Base-by-base conservation (phyloP, 73 alveolate species). In the Paramecium biaurelia region DNA sequence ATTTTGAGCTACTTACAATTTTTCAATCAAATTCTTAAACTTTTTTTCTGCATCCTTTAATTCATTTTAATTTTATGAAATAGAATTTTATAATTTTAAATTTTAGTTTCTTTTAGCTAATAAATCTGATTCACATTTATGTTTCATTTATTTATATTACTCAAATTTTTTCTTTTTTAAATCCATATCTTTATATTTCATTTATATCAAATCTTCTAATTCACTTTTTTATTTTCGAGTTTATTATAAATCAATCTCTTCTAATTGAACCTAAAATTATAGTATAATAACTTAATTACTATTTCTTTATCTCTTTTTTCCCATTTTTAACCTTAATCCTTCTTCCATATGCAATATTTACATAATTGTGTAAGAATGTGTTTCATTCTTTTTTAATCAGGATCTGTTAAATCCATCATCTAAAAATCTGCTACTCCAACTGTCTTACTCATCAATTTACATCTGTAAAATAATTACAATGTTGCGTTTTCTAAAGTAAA, bases 391-490 rank as follows among this genome's bases (percentile, higher is more conserved):
- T 72, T 72, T 38, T 35, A n/a, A 72, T 72, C 86, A 12, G 86
- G 86, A 72, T 72, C 86, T 28, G 24, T 72, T 14, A 72, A 28
- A 72, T 72, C 86, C 58, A 35, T 15, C 58, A 72, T 35, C 34
- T 32, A 72, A 38, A 72, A 72, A 72, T 72, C 86, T 4, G 34
- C 35, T 32, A 72, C 24, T 5, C 86, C 86, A 9, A 37, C 86
- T 15, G 86, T 72, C 35, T 42, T 72, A 72, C 59, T 35, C 86
- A 72, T 72, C 4, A 72, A 37, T 37, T 35, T 72, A 14, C 86
- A 72, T 32, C 86, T 30, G 35, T 72, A 72, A 37, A 72, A 72
- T 32, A 72, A 35, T 12, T 30, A n/a, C 15, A 72, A 11, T 21
- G 56, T 20, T 72, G 18, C 12, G 14, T 72, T 72, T 30, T 72